Evolutionary conservation across 73 alveolate species (phyloP).

Genomic region (Paramecium caudatum): DNA sequence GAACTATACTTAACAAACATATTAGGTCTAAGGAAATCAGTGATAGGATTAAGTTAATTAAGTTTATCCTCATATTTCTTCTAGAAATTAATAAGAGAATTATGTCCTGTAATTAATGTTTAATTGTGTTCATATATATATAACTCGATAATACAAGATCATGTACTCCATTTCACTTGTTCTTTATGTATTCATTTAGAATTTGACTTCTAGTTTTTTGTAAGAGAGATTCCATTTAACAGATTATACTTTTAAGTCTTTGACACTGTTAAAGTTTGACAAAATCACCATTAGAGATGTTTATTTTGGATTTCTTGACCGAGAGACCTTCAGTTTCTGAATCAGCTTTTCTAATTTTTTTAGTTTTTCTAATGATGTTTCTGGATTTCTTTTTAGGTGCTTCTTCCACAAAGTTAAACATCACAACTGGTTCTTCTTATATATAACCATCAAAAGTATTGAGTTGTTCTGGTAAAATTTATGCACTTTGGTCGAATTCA

Average conservation of each 20-base stretch:
- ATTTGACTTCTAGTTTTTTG: conserved; percentile 39
- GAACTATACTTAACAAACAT: not conserved
- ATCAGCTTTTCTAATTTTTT: conserved; percentile 28
- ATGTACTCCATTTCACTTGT: not conserved
- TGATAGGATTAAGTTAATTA: not conserved
- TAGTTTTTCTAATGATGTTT: not conserved
- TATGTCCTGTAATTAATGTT: not conserved
- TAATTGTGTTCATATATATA: not conserved
- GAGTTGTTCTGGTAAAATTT: not conserved
- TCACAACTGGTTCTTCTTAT: conserved; percentile 32
- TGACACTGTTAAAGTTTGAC: conserved; percentile 41
- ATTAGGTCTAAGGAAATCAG: not conserved
- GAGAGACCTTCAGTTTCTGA: conserved; percentile 1
- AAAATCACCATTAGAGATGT: not conserved
- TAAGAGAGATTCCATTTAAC: conserved; percentile 25
- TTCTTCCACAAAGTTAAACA: conserved; percentile 14
- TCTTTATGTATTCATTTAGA: conserved; percentile 11
- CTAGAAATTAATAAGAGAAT: not conserved
- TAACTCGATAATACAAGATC: conserved; percentile 23
- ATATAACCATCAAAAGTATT: conserved; percentile 27
- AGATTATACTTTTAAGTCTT: conserved; percentile 9
- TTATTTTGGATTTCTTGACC: not conserved
- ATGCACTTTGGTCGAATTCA: not conserved
- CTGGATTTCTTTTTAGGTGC: conserved; percentile 25
- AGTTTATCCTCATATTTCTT: not conserved